Evolutionary conservation across 1,284 basidiomycete genomes (phyloP).

Genomic region (Earliella scabrosa): DNA sequence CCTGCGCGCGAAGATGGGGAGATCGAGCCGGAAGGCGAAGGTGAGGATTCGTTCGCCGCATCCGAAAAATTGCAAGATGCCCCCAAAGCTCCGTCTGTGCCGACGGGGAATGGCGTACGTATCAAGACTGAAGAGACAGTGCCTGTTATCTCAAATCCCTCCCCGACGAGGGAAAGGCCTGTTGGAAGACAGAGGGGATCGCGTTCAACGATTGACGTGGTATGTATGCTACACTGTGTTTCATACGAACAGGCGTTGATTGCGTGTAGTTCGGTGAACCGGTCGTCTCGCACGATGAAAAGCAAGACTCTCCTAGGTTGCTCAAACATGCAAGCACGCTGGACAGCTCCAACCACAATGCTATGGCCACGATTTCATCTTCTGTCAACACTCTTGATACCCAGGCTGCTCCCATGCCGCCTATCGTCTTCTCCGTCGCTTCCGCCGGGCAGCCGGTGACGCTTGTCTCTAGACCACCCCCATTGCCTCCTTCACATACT

Average conservation of each 20-base stretch:
- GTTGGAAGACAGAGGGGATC: conserved; percentile 6
- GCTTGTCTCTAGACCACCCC: not conserved
- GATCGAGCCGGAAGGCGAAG: not conserved
- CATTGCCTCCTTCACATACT: not conserved
- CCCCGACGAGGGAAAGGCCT: not conserved
- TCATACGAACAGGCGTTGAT: not conserved
- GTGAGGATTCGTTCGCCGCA: conserved; percentile 11
- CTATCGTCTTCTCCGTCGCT: not conserved
- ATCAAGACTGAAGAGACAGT: conserved; percentile 15
- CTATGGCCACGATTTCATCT: not conserved
- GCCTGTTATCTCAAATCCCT: not conserved
- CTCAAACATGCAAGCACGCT: not conserved
- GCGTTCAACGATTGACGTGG: conserved; percentile 22
- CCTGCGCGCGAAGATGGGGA: not conserved
- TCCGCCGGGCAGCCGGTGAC: not conserved
- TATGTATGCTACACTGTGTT: not conserved
- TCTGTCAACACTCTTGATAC: not conserved
- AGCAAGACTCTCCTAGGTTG: not conserved
- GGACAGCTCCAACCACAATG: not conserved
- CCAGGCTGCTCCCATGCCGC: not conserved
- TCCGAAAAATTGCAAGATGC: conserved; percentile 13
- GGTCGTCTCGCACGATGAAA: not conserved
- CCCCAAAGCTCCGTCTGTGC: not conserved
- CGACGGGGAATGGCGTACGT: not conserved
- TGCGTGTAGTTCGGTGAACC: conserved; percentile 18